Evolutionary conservation across 176 grass and related monocot species (phyloP), one percentile per base, ranked within the genome.

Genomic region (Oryza brachyantha): DNA sequence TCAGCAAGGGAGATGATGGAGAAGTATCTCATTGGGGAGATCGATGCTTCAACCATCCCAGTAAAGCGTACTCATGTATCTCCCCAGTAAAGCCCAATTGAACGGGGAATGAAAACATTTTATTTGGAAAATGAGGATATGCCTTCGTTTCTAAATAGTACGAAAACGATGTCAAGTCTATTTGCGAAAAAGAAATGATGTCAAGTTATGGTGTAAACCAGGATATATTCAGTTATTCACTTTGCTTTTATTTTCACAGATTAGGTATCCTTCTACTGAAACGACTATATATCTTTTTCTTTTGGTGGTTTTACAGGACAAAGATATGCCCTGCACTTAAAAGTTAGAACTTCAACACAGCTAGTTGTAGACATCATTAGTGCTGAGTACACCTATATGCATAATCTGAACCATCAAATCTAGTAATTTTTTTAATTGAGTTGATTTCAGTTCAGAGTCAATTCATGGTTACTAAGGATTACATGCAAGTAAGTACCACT

Each of bases 1-100:
- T 70, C 84, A 0, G 96, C 96, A 10, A 93, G 72, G 68, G 92
- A 90, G 61, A 79, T 88, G 88, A 93, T 99, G 96, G 70, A 50
- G 32, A 72, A 93, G 70, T 93, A 91, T 67, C 81, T n/a, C 55
- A 85, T 93, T 16, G 96, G 92, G 27, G 79, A 89, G 29, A 91
- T 99, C 50, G 92, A 99, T 83, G 70, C 73, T 50, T 77, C 90
- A 22, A 93, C 92, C 31, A 34, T 96, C 77, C 92, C 90, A 45
- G 61, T 22, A 43, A 99, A 95, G 67, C 81, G 75, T 50, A 27
- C 64, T 21, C 79, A 79, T 63, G 74, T 89, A 31, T 32, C 57
- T 27, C 86, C 86, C 1, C 9, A 65, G 55, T 55, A 21, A 21
- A 21, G 48, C 48, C 17, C 48, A 52, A 52, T n/a, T 17, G 48